A percentile compares a stretch with the other conserved stretches of the same genome.
Conservation (phyloP, 1,284 basidiomycete genomes). For the Trametes pubescens region DNA sequence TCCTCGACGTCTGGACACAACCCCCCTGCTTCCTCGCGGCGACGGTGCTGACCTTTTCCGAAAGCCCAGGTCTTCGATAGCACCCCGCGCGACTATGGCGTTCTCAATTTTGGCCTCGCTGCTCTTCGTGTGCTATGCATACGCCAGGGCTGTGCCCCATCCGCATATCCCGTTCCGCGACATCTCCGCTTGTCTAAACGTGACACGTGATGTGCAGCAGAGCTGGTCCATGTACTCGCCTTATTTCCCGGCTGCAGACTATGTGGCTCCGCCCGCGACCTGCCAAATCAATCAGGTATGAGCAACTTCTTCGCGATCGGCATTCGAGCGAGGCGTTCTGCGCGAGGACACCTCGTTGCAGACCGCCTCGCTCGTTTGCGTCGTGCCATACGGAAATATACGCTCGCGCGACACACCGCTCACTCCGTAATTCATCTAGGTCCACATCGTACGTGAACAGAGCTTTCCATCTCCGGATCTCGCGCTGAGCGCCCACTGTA, state of each 20-base stretch:
- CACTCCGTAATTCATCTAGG: conserved; percentile 46
- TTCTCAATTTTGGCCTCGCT: conserved; percentile 14
- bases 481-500: conserved; percentile 39
- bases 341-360: not conserved
- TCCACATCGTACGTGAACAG: conserved; percentile 60
- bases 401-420: not conserved
- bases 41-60: not conserved
- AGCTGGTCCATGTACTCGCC: conserved; percentile 70
- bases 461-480: not conserved
- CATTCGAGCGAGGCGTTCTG: not conserved
- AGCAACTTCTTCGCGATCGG: not conserved
- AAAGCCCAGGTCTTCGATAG: not conserved
- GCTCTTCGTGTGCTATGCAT: conserved; percentile 26
- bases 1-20: not conserved
- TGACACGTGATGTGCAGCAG: conserved; percentile 33
- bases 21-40: not conserved
- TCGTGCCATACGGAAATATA: not conserved
- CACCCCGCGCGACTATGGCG: not conserved
- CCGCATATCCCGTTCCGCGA: not conserved
- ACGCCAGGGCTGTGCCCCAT: conserved; percentile 11
- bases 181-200: conserved; percentile 8
- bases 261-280: conserved; percentile 52
- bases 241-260: conserved; percentile 59
- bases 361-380: not conserved
- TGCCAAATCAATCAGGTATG: conserved; percentile 67